Percentiles rank a stretch among this genome's conserved stretches.
Conservation (phyloP, 1,284 basidiomycete genomes). For the Cryptococcus sp. region DNA sequence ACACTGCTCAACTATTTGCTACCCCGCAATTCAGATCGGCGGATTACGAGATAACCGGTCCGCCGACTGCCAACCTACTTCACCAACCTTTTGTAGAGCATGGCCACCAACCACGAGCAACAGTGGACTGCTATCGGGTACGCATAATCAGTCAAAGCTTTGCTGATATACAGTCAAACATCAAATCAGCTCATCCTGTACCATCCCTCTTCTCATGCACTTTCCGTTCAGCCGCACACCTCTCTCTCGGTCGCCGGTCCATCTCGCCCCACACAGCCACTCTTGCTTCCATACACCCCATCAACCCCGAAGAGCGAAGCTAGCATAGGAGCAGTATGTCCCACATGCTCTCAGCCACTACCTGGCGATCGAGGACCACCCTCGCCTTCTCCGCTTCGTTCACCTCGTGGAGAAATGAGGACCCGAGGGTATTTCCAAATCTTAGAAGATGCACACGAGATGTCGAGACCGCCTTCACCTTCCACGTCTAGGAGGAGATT, state of each 20-base stretch:
- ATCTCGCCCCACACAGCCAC: conserved; percentile 24
- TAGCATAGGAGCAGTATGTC: conserved; percentile 19
- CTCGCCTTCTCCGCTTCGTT: neutral
- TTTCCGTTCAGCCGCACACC: conserved; percentile 58
- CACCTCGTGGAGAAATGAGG: too few relatives aligned
- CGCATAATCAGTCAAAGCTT: too few relatives aligned
- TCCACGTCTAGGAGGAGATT: neutral
- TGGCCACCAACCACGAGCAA: too few relatives aligned
- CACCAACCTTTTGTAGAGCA: too few relatives aligned
- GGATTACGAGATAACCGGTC: too few relatives aligned
- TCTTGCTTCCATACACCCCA: conserved; percentile 28
- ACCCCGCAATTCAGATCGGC: too few relatives aligned
- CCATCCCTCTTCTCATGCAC: conserved; percentile 76
- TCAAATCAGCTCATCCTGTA: conserved; percentile 84
- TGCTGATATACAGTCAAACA: conserved; percentile 52
- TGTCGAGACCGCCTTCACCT: conserved; percentile 37
- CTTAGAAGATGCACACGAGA: conserved; percentile 40
- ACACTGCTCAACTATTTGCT: too few relatives aligned
- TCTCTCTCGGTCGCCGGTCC: conserved; percentile 14
- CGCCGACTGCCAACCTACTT: too few relatives aligned
- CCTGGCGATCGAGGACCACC: neutral
- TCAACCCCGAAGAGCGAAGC: neutral
- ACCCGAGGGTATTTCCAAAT: conserved; percentile 42
- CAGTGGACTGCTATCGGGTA: too few relatives aligned
- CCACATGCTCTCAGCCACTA: conserved; percentile 34